Evolutionary conservation across 139 green algal species (phyloP).

Genomic region (Picochlorum sp.): DNA sequence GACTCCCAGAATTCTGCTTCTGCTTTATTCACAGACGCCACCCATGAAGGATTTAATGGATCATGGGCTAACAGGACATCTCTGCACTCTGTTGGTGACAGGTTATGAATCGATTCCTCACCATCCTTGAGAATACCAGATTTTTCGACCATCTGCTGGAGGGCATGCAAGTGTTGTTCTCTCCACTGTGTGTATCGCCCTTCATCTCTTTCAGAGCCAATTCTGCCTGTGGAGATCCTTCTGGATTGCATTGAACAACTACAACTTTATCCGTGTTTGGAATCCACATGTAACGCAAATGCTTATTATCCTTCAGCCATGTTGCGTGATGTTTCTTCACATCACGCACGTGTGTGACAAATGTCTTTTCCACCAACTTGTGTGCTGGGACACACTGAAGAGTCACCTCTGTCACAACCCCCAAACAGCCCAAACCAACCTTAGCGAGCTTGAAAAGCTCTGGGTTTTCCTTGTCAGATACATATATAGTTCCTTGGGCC

Average conservation of each 20-base stretch:
- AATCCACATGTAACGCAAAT: slow-evolving; percentile 98
- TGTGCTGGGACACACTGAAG: slow-evolving; percentile 60
- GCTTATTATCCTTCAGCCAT: slow-evolving; percentile 62
- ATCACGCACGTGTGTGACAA: slow-evolving; percentile 40
- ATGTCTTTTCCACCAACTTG: slow-evolving; percentile 72
- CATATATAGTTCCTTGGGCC: slow-evolving; percentile 49
- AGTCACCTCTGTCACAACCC: slow-evolving; percentile 82
- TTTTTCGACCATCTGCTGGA: neutral
- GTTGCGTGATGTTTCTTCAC: slow-evolving; percentile 61
- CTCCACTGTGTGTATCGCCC: neutral
- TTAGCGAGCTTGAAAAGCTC: slow-evolving; percentile 71
- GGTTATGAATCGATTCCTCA: neutral
- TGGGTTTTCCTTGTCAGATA: slow-evolving; percentile 45
- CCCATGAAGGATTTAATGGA: slow-evolving; percentile 61
- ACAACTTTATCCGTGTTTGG: slow-evolving; percentile 85
- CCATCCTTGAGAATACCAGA: neutral
- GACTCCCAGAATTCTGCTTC: slow-evolving; percentile 84
- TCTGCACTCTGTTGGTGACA: slow-evolving; percentile 63
- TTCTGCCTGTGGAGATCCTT: neutral
- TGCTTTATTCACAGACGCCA: slow-evolving; percentile 76
- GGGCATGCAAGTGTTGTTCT: neutral
- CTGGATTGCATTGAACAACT: slow-evolving; percentile 41
- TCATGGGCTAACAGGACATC: slow-evolving; percentile 68
- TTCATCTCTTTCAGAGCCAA: slow-evolving; percentile 16
- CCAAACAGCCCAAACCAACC: slow-evolving; percentile 77